These are phyloP conservation scores for Vanrija sp. DNA, from an alignment of 1,284 basidiomycete genomes.

Conservation along the genomic window DNA sequence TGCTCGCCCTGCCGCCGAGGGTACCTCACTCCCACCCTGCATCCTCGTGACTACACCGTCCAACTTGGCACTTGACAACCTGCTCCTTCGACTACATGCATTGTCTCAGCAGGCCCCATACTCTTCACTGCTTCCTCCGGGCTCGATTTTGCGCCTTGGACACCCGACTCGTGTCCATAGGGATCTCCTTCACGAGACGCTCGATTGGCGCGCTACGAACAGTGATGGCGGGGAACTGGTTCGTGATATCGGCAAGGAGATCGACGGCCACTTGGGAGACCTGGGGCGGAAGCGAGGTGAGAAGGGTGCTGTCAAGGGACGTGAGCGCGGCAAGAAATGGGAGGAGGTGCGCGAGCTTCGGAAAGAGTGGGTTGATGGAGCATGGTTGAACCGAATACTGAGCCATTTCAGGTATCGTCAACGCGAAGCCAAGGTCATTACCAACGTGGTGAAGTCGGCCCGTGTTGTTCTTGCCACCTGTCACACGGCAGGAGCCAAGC, in stretches of 20 bases:
- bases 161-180: conserved; percentile 90
- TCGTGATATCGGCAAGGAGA: conserved; percentile 77
- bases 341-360: conserved; percentile 82
- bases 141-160: conserved; percentile 69
- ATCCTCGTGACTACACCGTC: conserved; percentile 54
- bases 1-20: conserved; percentile 28
- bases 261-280: conserved; percentile 63
- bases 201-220: conserved; percentile 79
- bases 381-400: background rate
- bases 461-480: conserved; percentile 88
- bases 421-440: conserved; percentile 77
- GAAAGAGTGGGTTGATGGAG: conserved; percentile 65
- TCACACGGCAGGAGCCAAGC: conserved; percentile 79
- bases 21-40: conserved; percentile 47
- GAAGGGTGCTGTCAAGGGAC: conserved; percentile 57
- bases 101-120: conserved; percentile 26
- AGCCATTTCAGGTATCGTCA: conserved; percentile 65
- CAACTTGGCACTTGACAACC: conserved; percentile 62
- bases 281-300: conserved; percentile 73
- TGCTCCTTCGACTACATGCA: conserved; percentile 67
- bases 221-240: conserved; percentile 76
- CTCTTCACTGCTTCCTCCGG: conserved; percentile 37
- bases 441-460: conserved; percentile 70
- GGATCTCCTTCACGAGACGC: conserved; percentile 68
- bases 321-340: conserved; percentile 83